Evolutionary conservation across 108 stramenopile genomes (phyloP).

Genomic region (Skeletonema potamos): DNA sequence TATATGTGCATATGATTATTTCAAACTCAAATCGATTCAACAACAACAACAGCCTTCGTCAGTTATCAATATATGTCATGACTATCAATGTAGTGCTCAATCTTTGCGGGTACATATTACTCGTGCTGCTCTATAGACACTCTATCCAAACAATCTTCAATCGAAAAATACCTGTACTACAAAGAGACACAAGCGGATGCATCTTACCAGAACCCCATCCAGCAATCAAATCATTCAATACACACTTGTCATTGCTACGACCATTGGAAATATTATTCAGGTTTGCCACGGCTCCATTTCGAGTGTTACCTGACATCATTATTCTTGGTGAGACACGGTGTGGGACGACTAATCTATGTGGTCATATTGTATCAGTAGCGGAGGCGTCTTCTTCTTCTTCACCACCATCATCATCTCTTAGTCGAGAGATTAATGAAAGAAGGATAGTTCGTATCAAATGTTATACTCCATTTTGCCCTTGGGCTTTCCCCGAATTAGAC

Average conservation of each 20-base stretch:
- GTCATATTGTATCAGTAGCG: slow-evolving; percentile 40
- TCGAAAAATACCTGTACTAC: slow-evolving; percentile 42
- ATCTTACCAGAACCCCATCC: slow-evolving; percentile 17
- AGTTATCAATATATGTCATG: slow-evolving; percentile 6
- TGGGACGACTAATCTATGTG: slow-evolving; percentile 64
- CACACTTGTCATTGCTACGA: slow-evolving; percentile 51
- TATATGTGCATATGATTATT: slow-evolving; percentile 7
- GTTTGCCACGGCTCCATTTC: slow-evolving; percentile 44
- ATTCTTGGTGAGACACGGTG: slow-evolving; percentile 71
- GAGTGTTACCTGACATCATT: slow-evolving; percentile 61
- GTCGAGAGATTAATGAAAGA: background rate
- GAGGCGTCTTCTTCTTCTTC: too few relatives aligned
- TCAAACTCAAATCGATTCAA: background rate
- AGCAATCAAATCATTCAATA: slow-evolving; percentile 44
- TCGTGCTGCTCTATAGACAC: slow-evolving; percentile 48
- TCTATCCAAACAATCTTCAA: slow-evolving; percentile 63
- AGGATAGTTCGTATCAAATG: slow-evolving; percentile 31
- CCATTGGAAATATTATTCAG: slow-evolving; percentile 60
- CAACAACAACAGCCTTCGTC: background rate
- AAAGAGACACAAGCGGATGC: slow-evolving; percentile 10
- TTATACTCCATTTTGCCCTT: slow-evolving; percentile 65
- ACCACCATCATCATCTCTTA: background rate
- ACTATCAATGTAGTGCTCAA: slow-evolving; percentile 15
- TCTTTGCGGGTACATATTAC: slow-evolving; percentile 37
- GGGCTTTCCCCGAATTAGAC: slow-evolving; percentile 65